Base-by-base conservation (phyloP, 805 yeast genomes). In the Yamadazyma paraphyllophila region DNA sequence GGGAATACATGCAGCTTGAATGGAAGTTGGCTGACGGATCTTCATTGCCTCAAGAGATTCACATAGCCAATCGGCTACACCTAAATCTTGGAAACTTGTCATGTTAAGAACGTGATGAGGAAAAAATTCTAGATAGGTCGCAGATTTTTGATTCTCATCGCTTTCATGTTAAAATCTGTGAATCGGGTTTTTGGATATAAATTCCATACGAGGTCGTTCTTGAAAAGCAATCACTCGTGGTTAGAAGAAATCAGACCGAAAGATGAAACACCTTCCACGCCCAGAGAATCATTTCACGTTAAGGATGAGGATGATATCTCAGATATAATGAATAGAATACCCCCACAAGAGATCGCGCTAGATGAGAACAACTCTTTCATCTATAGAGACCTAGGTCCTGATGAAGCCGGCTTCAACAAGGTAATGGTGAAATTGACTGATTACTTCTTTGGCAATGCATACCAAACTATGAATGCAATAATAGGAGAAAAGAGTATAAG, bases 1-100 rank as follows among this genome's bases (percentile, higher is more conserved):
- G 0, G 98, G 98, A 39, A 94, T 92, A 61, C 97, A 89, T 3
- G 89, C 88, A 7, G 71, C 61, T 62, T 94, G 99, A 69, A 94
- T 92, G 15, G 81, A 80, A 0, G 98, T 88, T 1, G 99, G 99
- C 4, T 77, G 73, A 24, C 76, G 71, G 38, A 94, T 94, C 49
- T 82, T 82, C 95, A 94, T 89, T 7, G 95, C 81, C 0, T 67
- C 63, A 4, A 94, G 75, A 0, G 97, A 77, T 54, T 92, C 97
- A 26, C 74, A 73, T 14, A 94, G 81, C 97, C 99, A 91, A 61
- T 78, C 81, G 24, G 96, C 79, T 8, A 88, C 78, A 0, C 97
- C 98, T 14, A 94, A 57, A 8, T 72, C 69, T 41, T 72, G 70
- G 58, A 88, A 88, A 8, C 30, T 15, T 5, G 41, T 16, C 44